Percentiles rank a stretch among this genome's conserved stretches.
Conservation (phyloP, 257 asterid species). For the Salvia rosmarinus region DNA sequence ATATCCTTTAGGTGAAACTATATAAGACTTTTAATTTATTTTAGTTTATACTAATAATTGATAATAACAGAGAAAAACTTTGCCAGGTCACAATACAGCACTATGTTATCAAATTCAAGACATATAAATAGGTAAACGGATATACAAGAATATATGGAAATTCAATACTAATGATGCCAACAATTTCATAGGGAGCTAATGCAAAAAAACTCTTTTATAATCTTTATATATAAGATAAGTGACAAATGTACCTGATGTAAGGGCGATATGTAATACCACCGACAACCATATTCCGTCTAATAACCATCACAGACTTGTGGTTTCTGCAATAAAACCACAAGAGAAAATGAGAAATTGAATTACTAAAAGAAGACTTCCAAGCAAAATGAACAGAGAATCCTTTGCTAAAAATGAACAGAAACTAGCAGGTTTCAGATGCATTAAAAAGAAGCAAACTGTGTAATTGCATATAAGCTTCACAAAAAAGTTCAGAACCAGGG, state of each 20-base stretch:
- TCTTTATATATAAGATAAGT: slow-evolving; percentile 27
- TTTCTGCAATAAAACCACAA: slow-evolving; percentile 55
- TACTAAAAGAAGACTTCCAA: neutral
- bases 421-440: slow-evolving; percentile 12
- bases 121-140: slow-evolving; percentile 12
- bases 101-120: slow-evolving; percentile 21
- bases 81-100: slow-evolving; percentile 11
- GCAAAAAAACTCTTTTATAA: slow-evolving; percentile 17
- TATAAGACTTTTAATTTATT: neutral
- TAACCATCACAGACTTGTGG: slow-evolving; percentile 96
- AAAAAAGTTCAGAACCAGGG: slow-evolving; percentile 24
- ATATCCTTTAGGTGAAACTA: slow-evolving; percentile 17
- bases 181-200: slow-evolving; percentile 11
- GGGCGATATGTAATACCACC: slow-evolving; percentile 99
- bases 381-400: neutral
- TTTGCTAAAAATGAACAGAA: slow-evolving; percentile 25
- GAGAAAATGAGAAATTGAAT: slow-evolving; percentile 27
- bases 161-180: neutral
- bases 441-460: slow-evolving; percentile 17
- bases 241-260: slow-evolving; percentile 61
- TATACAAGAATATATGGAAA: slow-evolving; percentile 13
- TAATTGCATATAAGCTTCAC: neutral
- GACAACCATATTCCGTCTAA: slow-evolving; percentile 78
- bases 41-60: neutral
- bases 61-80: slow-evolving; percentile 14